Percentiles rank a stretch among this genome's conserved stretches.
Conservation (phyloP, 2,329 filamentous ascomycete species). For the Cadophora gregata region DNA sequence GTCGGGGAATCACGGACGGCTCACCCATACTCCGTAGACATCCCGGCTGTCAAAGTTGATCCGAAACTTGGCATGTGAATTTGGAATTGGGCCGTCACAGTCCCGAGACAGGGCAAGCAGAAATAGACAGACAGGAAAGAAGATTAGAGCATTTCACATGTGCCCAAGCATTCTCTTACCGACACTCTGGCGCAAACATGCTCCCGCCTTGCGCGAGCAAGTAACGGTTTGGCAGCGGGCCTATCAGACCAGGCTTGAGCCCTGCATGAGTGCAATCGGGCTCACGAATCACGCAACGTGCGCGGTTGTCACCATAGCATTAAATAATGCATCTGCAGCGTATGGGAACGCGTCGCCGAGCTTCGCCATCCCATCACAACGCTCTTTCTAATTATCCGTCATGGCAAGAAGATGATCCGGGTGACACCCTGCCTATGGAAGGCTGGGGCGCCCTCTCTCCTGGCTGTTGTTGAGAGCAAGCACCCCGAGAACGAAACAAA, state of each 20-base stretch:
- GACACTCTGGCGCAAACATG: slow-evolving; percentile 23
- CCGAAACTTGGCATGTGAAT: neutral
- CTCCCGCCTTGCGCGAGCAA: slow-evolving; percentile 18
- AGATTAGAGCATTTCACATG: slow-evolving; percentile 18
- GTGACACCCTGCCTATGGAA: slow-evolving; percentile 3
- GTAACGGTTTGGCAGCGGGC: slow-evolving; percentile 5
- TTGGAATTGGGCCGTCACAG: neutral
- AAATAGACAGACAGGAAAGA: slow-evolving; percentile 11
- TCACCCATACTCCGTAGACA: slow-evolving; percentile 4
- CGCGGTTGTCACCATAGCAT: slow-evolving; percentile 11
- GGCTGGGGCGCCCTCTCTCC: neutral
- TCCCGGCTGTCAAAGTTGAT: neutral
- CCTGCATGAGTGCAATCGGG: slow-evolving; percentile 23
- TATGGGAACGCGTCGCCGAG: slow-evolving; percentile 13
- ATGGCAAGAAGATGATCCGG: slow-evolving; percentile 21
- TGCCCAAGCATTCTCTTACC: slow-evolving; percentile 17
- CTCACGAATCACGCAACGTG: slow-evolving; percentile 32
- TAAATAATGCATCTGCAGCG: slow-evolving; percentile 9
- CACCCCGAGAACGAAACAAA: slow-evolving; percentile 1
- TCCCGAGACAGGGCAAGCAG: slow-evolving; percentile 1
- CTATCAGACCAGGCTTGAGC: slow-evolving; percentile 22
- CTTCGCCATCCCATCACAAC: slow-evolving; percentile 9
- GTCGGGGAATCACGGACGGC: neutral
- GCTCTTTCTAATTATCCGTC: slow-evolving; percentile 10
- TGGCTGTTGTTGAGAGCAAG: neutral